Evolutionary conservation across 2,329 filamentous ascomycete genomes (phyloP).

Genomic region (Fusarium decemcellulare): DNA sequence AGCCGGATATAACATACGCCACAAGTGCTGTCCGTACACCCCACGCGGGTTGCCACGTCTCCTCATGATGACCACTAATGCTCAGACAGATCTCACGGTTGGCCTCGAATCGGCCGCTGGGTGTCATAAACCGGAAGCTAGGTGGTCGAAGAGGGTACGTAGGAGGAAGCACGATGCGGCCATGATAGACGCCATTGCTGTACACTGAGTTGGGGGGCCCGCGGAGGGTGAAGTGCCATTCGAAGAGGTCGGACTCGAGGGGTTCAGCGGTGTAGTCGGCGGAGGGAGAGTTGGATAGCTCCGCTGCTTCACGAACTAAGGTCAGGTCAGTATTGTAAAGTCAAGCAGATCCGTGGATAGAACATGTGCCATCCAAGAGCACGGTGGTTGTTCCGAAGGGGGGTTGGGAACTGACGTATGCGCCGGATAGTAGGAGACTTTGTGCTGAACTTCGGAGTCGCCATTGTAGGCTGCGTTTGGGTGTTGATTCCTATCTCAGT

Average conservation of each 20-base stretch:
- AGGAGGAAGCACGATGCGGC: slow-evolving; percentile 90
- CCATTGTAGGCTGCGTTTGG: slow-evolving; percentile 48
- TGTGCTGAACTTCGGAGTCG: slow-evolving; percentile 71
- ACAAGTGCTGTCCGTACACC: slow-evolving; percentile 91
- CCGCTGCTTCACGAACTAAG: slow-evolving; percentile 88
- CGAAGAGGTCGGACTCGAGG: slow-evolving; percentile 91
- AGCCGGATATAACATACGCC: slow-evolving; percentile 59
- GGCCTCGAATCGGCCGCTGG: slow-evolving; percentile 92
- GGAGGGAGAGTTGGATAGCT: slow-evolving; percentile 84
- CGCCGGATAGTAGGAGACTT: slow-evolving; percentile 89
- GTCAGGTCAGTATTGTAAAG: background rate
- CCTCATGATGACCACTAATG: slow-evolving; percentile 96
- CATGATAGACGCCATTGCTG: slow-evolving; percentile 90
- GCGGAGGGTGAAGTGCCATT: slow-evolving; percentile 99
- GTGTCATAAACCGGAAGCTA: slow-evolving; percentile 95
- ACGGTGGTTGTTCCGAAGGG: background rate
- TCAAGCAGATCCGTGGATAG: background rate
- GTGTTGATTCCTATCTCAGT: background rate
- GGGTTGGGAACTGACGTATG: slow-evolving; percentile 72
- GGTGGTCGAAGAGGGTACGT: slow-evolving; percentile 94
- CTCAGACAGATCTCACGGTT: slow-evolving; percentile 97
- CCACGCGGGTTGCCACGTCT: slow-evolving; percentile 99
- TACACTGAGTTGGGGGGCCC: slow-evolving; percentile 89
- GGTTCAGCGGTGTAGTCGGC: slow-evolving; percentile 89
- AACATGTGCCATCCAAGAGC: too few species aligned